These are phyloP conservation scores for Penicillium coprophilum DNA, from an alignment of 495 filamentous ascomycete species.

Conservation along the genomic window DNA sequence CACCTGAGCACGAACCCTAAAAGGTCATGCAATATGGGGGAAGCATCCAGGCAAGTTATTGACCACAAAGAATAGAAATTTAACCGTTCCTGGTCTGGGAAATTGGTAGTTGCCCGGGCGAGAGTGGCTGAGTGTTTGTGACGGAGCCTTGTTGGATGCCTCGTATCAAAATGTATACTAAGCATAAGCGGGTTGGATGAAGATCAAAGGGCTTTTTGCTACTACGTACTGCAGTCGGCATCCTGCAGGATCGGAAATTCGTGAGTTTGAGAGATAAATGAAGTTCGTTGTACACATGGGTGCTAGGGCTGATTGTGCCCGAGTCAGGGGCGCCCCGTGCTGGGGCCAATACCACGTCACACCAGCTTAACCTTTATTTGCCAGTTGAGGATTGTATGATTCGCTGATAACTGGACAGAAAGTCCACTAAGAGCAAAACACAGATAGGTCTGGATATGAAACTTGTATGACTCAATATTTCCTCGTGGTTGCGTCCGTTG, in stretches of 20 bases:
- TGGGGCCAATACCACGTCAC: not conserved
- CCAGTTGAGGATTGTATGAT: not conserved
- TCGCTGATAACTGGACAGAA: not conserved
- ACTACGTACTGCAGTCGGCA: not conserved
- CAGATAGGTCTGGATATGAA: not conserved
- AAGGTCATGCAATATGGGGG: not conserved
- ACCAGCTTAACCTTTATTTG: not conserved
- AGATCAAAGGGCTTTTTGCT: not conserved
- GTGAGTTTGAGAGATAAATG: not conserved
- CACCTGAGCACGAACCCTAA: not conserved
- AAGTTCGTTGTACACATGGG: not conserved
- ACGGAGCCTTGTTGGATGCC: not conserved
- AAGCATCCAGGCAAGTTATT: not conserved
- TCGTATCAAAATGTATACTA: not conserved
- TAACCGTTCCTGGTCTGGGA: not conserved
- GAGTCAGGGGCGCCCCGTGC: not conserved
- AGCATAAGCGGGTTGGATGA: not conserved
- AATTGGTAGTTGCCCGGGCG: not conserved
- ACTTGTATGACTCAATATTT: constrained; percentile 1
- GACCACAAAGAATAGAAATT: not conserved
- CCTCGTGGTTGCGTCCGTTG: not conserved
- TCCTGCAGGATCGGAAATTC: constrained; percentile 1
- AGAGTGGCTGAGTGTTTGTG: not conserved
- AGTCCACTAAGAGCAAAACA: not conserved
- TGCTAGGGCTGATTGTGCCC: not conserved